Evolutionary conservation across 805 yeast genomes (phyloP).

Genomic region (Saccharomycopsis olivae): DNA sequence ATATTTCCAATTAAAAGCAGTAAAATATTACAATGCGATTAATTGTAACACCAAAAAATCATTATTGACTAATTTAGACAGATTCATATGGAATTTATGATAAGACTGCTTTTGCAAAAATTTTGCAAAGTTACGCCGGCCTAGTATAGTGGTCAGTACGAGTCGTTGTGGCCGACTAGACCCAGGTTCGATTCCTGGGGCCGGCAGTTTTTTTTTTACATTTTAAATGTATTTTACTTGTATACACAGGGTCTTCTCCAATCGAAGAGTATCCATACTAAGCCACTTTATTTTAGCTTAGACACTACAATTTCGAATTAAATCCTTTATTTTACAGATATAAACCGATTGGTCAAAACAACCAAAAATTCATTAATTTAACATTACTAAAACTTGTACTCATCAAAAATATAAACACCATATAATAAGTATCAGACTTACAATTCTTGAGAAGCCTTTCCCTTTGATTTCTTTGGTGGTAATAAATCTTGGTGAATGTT

Average conservation of each 20-base stretch:
- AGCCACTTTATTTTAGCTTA: no score
- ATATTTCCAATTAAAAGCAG: no score
- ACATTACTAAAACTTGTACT: neutral
- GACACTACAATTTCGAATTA: no score
- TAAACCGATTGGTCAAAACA: neutral
- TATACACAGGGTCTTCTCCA: neutral
- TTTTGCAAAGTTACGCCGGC: no score
- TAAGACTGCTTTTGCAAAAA: no score
- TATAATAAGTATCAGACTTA: slow-evolving; percentile 22
- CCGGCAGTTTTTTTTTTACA: slow-evolving; percentile 25
- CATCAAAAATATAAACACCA: neutral
- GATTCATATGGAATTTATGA: slow-evolving; percentile 31
- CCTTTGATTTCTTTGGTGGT: slow-evolving; percentile 66
- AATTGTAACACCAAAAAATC: no score
- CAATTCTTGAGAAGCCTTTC: slow-evolving; percentile 57
- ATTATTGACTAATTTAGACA: no score
- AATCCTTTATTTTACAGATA: neutral
- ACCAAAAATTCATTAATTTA: neutral
- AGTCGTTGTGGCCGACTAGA: slow-evolving; percentile 32
- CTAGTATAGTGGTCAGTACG: slow-evolving; percentile 33
- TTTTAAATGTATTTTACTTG: neutral
- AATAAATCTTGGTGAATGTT: slow-evolving; percentile 88
- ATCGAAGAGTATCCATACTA: no score
- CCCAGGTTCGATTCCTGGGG: slow-evolving; percentile 33
- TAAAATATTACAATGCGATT: no score